A percentile compares a stretch with the other conserved stretches of the same genome.
phyloP scores from a whole-genome alignment of 352 stramenopile genomes.

The Pythium aphanidermatum region DNA sequence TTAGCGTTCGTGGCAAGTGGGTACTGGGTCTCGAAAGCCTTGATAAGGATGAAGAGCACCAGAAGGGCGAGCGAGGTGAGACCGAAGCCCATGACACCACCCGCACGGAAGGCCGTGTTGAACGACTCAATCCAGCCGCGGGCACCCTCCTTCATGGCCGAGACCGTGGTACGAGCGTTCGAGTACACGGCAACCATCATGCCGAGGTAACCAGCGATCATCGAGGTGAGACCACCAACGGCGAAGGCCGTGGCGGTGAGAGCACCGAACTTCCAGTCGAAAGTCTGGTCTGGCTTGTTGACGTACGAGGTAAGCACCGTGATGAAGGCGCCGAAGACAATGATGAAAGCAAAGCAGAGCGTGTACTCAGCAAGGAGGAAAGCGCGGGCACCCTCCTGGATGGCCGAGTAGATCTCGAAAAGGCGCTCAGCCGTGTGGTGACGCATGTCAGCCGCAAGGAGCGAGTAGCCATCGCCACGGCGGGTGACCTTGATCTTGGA shows the following conservation, averaged over 20 bases:
- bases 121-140: constrained; percentile 94
- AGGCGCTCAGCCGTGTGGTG: constrained; percentile 81
- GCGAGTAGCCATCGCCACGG: constrained; percentile 74
- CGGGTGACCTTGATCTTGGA: constrained; percentile 86
- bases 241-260: constrained; percentile 96
- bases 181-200: constrained; percentile 99
- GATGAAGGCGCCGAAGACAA: constrained; percentile 81
- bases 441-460: constrained; percentile 65
- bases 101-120: constrained; percentile 97
- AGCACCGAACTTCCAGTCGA: constrained; percentile 87
- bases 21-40: constrained; percentile 92
- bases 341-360: constrained; percentile 97
- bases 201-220: constrained; percentile 96
- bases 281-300: constrained; percentile 76
- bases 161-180: constrained; percentile 98
- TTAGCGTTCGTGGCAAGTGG: constrained; percentile 75
- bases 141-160: constrained; percentile 91
- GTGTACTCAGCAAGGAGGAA: constrained; percentile 98
- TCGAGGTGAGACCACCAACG: constrained; percentile 97
- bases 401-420: constrained; percentile 93
- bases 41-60: constrained; percentile 96
- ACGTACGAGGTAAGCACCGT: constrained; percentile 91
- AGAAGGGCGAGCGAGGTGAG: constrained; percentile 96
- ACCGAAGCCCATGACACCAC: constrained; percentile 99
- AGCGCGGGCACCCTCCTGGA: constrained; percentile 96